phyloP scores from a whole-genome alignment of 164 flowering plant genomes.

The Berberis thunbergii region DNA sequence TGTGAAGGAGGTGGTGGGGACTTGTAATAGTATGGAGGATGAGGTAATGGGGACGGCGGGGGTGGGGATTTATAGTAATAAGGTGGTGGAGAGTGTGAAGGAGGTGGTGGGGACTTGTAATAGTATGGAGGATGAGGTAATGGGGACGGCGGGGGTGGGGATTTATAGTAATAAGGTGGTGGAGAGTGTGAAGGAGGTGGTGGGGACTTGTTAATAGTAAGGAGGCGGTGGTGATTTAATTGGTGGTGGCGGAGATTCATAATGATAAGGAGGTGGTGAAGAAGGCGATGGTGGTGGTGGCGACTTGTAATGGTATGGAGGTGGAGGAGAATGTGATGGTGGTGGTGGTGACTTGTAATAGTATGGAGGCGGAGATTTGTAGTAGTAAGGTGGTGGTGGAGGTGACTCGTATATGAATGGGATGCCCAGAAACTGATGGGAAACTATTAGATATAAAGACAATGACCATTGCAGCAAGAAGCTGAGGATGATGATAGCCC shows the following conservation, averaged over 20 bases:
- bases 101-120: slow-evolving; percentile 29
- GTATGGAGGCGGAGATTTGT: slow-evolving; percentile 34
- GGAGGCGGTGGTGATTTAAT: slow-evolving; percentile 23
- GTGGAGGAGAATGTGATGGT: slow-evolving; percentile 23
- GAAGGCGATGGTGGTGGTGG: slow-evolving; percentile 32
- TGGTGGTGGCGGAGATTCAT: slow-evolving; percentile 29
- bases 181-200: slow-evolving; percentile 26
- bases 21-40: slow-evolving; percentile 14
- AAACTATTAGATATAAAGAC: slow-evolving; percentile 6
- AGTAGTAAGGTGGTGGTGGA: slow-evolving; percentile 8
- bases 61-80: background rate
- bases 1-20: slow-evolving; percentile 21
- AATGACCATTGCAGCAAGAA: slow-evolving; percentile 4
- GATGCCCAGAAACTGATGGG: slow-evolving; percentile 9
- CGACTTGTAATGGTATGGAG: slow-evolving; percentile 29
- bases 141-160: slow-evolving; percentile 25
- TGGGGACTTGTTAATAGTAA: slow-evolving; percentile 24
- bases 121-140: slow-evolving; percentile 21
- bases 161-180: slow-evolving; percentile 31
- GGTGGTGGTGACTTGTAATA: slow-evolving; percentile 45
- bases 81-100: slow-evolving; percentile 14
- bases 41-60: slow-evolving; percentile 7
- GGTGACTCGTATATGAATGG: slow-evolving; percentile 11
- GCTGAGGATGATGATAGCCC: slow-evolving; percentile 9
- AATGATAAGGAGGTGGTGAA: slow-evolving; percentile 32